Percentiles rank a stretch among this genome's conserved stretches.
Evolutionary conservation across 2,329 filamentous ascomycete genomes (phyloP).

Genomic region (Fusarium udum): DNA sequence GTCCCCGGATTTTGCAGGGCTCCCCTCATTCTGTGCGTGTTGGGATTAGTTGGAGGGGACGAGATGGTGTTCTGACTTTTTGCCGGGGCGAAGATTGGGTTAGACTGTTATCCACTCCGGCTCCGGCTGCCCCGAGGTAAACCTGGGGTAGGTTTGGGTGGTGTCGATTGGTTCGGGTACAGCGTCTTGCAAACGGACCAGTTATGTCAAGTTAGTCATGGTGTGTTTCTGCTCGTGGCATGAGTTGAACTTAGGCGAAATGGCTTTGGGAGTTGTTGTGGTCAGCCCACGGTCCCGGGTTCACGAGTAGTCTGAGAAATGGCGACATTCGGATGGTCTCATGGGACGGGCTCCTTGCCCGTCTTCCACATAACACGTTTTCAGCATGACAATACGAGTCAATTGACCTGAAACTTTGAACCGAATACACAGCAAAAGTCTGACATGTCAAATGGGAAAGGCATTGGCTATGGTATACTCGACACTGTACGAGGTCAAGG

Average conservation of each 20-base stretch:
- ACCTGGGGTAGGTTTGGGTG: constrained; percentile 7
- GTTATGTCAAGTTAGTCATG: background rate
- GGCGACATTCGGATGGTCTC: background rate
- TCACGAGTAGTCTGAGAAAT: background rate
- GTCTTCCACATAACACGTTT: background rate
- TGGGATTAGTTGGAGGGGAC: background rate
- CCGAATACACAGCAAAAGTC: background rate
- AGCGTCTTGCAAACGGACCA: background rate
- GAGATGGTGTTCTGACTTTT: constrained; percentile 18
- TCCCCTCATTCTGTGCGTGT: constrained; percentile 3
- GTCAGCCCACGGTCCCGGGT: background rate
- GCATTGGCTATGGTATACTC: background rate
- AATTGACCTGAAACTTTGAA: background rate
- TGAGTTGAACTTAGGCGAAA: background rate
- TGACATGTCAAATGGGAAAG: background rate
- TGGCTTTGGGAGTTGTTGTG: too few species aligned
- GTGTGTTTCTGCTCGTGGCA: background rate
- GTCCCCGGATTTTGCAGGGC: constrained; percentile 34
- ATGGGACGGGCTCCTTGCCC: background rate
- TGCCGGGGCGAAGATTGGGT: background rate
- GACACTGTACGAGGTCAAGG: background rate
- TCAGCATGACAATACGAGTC: too few species aligned
- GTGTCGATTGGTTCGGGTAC: constrained; percentile 4
- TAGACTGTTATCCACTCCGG: constrained; percentile 9
- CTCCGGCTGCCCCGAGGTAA: constrained; percentile 26